phyloP scores from a whole-genome alignment of 1,284 basidiomycete genomes.

The Coniophora puteana region DNA sequence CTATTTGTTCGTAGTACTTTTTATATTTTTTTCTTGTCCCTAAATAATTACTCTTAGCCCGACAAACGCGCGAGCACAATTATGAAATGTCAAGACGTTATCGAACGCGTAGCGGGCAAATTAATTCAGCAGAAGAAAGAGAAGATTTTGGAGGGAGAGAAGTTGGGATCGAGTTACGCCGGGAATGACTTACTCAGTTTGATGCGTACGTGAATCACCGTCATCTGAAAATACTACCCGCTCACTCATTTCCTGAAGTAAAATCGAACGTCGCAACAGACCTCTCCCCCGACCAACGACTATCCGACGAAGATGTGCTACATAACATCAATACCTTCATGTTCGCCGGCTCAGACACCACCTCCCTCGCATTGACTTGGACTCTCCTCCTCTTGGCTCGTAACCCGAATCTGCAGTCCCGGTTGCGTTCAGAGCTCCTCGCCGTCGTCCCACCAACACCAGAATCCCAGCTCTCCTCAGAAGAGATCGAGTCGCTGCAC shows the following conservation, averaged over 20 bases:
- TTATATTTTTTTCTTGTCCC: no score
- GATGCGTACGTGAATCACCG: slow-evolving; percentile 43
- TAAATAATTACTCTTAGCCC: slow-evolving; percentile 48
- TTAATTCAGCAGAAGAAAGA: slow-evolving; percentile 69
- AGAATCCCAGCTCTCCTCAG: slow-evolving; percentile 41
- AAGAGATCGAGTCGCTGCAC: slow-evolving; percentile 61
- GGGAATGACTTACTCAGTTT: slow-evolving; percentile 68
- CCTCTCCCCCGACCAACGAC: slow-evolving; percentile 60
- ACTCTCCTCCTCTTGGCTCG: slow-evolving; percentile 66
- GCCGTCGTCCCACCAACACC: slow-evolving; percentile 34
- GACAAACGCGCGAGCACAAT: slow-evolving; percentile 47
- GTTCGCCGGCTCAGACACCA: slow-evolving; percentile 85
- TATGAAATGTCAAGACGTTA: slow-evolving; percentile 53
- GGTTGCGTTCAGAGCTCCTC: slow-evolving; percentile 59
- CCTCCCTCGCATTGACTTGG: slow-evolving; percentile 77
- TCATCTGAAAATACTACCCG: neutral
- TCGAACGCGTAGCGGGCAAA: slow-evolving; percentile 61
- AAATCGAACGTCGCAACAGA: slow-evolving; percentile 69
- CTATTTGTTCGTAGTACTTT: slow-evolving; percentile 66
- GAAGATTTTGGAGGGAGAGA: slow-evolving; percentile 57
- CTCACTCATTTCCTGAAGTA: slow-evolving; percentile 43
- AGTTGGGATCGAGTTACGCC: slow-evolving; percentile 40
- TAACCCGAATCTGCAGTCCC: slow-evolving; percentile 58
- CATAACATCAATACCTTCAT: slow-evolving; percentile 84
- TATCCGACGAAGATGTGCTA: slow-evolving; percentile 78